Base-by-base conservation (phyloP, 2,329 filamentous ascomycete genomes). In the Penicillium sp. region DNA sequence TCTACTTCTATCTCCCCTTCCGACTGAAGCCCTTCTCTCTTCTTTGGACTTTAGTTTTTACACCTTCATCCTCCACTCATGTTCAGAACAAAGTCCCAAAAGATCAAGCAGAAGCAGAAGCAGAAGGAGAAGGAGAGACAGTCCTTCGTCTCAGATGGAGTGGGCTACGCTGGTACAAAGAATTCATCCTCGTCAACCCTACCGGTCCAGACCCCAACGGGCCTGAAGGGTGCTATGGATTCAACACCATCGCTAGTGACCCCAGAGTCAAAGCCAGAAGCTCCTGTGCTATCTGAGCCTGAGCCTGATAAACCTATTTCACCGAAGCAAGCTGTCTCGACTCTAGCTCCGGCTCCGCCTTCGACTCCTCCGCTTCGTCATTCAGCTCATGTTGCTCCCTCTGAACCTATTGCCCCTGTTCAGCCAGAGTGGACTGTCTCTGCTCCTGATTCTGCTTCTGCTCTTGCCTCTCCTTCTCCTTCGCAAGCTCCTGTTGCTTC, bases 51-150 rank as follows among this genome's bases (percentile, higher is more conserved):
- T 26, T 21, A 10, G 21, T n/a, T 21, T 26, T 4, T 35, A 19
- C 29, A 39, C 22, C 21, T 24, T 29, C 22, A 3, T 35, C n/a
- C 8, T 37, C 16, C 29, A 24, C 43, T 45, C 44, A 48, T 50
- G 45, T 54, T 44, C 22, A 35, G 22, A 54, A 44, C 37, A 19
- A 56, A 55, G 45, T 48, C 49, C 49, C 55, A 58, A 35, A 55
- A 52, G 37, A n/a, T 43, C 22, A 55, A 58, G n/a, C 59, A 55
- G 48, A 55, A 58, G 14, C 59, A 55, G 54, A 55, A 62, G 52
- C 54, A 58, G 37, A 35, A 53, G n/a, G 56, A 55, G 48, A 55
- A 51, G 22, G 26, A 55, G 26, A 31, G 39, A 21, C 42, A 42
- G 29, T 24, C 33, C 14, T 45, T 48, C 35, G 21, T 56, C 11